A percentile compares a stretch with the other conserved stretches of the same genome.
Conservation (phyloP, 192 early-diverging fungal species). For the Cetraspora pellucida region DNA sequence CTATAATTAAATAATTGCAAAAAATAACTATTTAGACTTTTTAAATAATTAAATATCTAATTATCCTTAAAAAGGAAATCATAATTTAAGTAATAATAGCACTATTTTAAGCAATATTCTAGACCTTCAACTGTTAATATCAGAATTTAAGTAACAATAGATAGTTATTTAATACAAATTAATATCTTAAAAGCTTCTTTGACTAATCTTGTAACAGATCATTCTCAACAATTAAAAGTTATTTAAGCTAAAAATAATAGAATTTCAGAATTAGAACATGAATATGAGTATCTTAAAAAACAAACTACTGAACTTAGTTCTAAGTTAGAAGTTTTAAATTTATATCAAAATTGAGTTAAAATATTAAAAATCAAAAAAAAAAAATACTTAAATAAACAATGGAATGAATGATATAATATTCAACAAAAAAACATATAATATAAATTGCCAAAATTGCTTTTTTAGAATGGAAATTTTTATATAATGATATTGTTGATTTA, state of each 20-base stretch:
- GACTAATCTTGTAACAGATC: not conserved
- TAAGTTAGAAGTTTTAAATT: not conserved
- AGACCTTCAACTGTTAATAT: not conserved
- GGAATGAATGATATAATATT: not conserved
- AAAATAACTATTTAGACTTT: not conserved
- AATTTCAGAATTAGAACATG: not conserved
- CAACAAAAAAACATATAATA: not conserved
- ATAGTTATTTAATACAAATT: not conserved
- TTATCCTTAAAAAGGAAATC: not conserved
- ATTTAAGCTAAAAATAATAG: not conserved
- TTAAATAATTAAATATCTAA: not conserved
- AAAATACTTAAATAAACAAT: not conserved
- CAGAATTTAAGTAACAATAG: not conserved
- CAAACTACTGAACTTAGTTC: not conserved
- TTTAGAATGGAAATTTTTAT: not conserved
- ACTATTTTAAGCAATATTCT: no score
- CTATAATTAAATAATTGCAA: not conserved
- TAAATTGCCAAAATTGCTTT: not conserved
- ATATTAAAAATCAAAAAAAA: not conserved
- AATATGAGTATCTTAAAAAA: not conserved
- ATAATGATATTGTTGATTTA: constrained; percentile 11
- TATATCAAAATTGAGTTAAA: not conserved
- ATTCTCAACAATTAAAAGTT: not conserved
- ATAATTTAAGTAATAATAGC: not conserved
- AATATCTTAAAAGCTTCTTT: not conserved